Evolutionary conservation across 352 stramenopile genomes (phyloP).

Genomic region (Phytopythium oedochilum): DNA sequence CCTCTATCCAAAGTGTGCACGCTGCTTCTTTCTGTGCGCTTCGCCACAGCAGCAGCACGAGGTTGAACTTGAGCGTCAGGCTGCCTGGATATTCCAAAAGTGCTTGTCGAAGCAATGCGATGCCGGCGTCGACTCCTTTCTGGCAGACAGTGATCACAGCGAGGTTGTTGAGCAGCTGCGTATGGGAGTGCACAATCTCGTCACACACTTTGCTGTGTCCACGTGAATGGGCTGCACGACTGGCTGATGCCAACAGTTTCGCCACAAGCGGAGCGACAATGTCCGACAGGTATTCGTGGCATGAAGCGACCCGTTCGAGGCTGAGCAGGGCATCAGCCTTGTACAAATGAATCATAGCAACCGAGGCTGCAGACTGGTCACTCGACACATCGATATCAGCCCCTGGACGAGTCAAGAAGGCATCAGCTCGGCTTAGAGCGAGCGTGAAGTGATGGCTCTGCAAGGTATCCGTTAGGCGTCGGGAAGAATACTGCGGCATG

Average conservation of each 20-base stretch:
- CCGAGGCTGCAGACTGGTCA: not conserved
- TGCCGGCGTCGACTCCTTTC: constrained; percentile 25
- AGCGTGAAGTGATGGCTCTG: constrained; percentile 48
- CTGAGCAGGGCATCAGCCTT: constrained; percentile 73
- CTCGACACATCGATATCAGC: not conserved
- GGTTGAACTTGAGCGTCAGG: constrained; percentile 60
- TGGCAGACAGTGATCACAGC: constrained; percentile 45
- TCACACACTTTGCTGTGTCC: not conserved
- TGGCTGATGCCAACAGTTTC: not conserved
- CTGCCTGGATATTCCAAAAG: constrained; percentile 32
- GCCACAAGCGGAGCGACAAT: constrained; percentile 24
- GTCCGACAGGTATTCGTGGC: constrained; percentile 29
- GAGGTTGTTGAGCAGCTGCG: constrained; percentile 74
- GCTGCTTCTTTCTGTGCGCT: constrained; percentile 35
- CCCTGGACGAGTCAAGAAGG: constrained; percentile 10
- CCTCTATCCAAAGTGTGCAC: constrained; percentile 64
- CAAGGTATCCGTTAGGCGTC: not conserved
- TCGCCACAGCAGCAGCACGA: constrained; percentile 72
- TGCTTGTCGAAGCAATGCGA: constrained; percentile 41
- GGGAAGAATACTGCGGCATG: not conserved
- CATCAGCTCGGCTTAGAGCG: constrained; percentile 39
- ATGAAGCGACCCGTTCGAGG: constrained; percentile 66
- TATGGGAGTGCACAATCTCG: constrained; percentile 38
- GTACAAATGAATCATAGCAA: constrained; percentile 46
- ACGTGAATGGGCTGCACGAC: not conserved